Percentiles rank a stretch among this genome's conserved stretches.
phyloP scores from a whole-genome alignment of 2,329 filamentous ascomycete species.

The Fusarium gaditjirri region DNA sequence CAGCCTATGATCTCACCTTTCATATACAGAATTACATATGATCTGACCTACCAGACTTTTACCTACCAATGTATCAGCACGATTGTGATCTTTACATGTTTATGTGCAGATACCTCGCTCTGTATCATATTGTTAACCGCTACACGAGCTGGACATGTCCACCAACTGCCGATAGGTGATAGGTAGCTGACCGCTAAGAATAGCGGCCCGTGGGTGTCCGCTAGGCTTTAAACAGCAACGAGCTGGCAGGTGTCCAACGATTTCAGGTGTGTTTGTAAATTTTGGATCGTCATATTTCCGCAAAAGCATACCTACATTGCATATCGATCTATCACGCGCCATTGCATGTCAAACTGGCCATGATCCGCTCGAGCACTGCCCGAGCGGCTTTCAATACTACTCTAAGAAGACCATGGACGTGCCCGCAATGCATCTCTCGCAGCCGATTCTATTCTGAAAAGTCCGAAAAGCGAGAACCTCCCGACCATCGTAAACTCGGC shows the following conservation, averaged over 20 bases:
- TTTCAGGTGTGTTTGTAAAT: constrained; percentile 8
- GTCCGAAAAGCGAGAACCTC: constrained; percentile 47
- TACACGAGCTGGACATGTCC: constrained; percentile 14
- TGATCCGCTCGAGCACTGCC: constrained; percentile 46
- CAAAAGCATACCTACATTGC: neutral
- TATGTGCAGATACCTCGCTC: neutral
- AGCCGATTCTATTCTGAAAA: constrained; percentile 48
- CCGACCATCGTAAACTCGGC: constrained; percentile 70
- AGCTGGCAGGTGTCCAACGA: constrained; percentile 29
- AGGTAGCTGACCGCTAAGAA: constrained; percentile 29
- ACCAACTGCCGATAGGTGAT: constrained; percentile 3
- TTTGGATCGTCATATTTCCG: constrained; percentile 23
- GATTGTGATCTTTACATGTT: no score
- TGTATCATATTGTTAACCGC: constrained; percentile 17
- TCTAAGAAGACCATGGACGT: constrained; percentile 46
- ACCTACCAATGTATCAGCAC: neutral
- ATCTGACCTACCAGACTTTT: neutral
- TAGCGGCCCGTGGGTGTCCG: constrained; percentile 32
- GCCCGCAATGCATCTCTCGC: constrained; percentile 45
- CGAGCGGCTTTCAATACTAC: constrained; percentile 32
- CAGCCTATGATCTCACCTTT: neutral
- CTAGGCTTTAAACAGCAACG: constrained; percentile 42
- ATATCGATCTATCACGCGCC: constrained; percentile 7
- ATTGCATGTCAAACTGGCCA: constrained; percentile 36
- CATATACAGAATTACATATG: neutral